Base-by-base conservation (phyloP, 495 filamentous ascomycete genomes). In the Neurospora hispaniola region DNA sequence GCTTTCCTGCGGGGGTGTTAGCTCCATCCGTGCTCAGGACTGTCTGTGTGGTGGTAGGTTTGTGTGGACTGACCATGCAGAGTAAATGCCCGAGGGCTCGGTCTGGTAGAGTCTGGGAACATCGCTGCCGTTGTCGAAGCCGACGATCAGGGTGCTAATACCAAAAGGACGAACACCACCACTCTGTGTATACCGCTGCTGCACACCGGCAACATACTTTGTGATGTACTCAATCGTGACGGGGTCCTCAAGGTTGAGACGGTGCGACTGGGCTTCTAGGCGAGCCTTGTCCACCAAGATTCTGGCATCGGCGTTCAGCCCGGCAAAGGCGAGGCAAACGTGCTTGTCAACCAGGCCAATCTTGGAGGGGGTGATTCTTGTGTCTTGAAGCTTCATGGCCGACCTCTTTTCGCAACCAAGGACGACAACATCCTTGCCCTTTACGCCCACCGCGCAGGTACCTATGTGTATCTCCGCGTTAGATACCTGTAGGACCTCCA, bases 221-320 rank as follows among this genome's bases (percentile, higher is more conserved):
- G 96, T 98, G 79, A 99, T 98, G 86, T 99, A 99, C 85, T 99
- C 96, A 80, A 99, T 97, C 46, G 91, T 94, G 72, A 96, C 93
- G 71, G 96, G 94, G 82, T 99, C 96, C 82, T 98, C 96, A 69
- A 99, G 94, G n/a, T 96, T 98, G 77, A 99, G 86, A 69, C 96
- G 92, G 85, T 99, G 96, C 71, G 93, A 96, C 85, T 99, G 96
- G 71, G 96, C 96, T 81, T 99, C 96, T 82, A 99, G 83, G 74
- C 96, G 90, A 44, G 96, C 96, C 85, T 97, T 97, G 88, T 99
- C 96, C 76, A 99, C 92, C 62, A 99, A 88, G 81, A 98, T 98
- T 74, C 96, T 89, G 75, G 96, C 96, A 82, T 99, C 96, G 80
- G 96, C 96, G 82, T 99, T 98, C 73, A 99, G 86, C 9, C 96